Evolutionary conservation across 106 monocot species (phyloP), one percentile per base, ranked within the genome.

Genomic region (Posidonia australis): DNA sequence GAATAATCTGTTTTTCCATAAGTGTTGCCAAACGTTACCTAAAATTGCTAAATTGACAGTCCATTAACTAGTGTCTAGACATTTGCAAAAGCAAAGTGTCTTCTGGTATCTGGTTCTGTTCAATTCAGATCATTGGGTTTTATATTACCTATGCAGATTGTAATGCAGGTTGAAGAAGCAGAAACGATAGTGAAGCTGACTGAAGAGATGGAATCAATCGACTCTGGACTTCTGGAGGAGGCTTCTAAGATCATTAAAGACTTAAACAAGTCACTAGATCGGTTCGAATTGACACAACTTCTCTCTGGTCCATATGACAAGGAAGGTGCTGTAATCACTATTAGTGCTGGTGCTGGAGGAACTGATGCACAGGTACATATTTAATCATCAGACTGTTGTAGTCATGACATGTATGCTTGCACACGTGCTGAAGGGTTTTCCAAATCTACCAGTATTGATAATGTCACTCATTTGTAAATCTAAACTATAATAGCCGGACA

Each of bases 261-360:
- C 30, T 62, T 98, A 65, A 87, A 32, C 52, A 98, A 90, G 55
- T 78, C 78, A 69, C 29, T 98, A 52, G 84, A 87, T 73, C 75
- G 69, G 16, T 98, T 75, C 81, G 90, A 98, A 63, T 58, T 91
- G 52, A 81, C 80, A 32, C 96, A 98, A 52, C 90, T 98, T 81
- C 87, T 98, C 57, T 90, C 90, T 31, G 90, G 96, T 10, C 96
- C 90, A 44, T 98, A 98, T 67, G 96, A 98, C 71, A 98, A 91
- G 71, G 91, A 98, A 76, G 96, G 96, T 21, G 90, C 87, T 69
- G 78, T 85, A 52, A 60, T 98, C 63, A 91, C 84, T 62, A 85
- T 90, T 13, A 83, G 82, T 65, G 96, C 96, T 64, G 96, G 96
- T 69, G 96, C 90, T 72, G 96, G 90, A 46, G 96, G 96, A 74